Evolutionary conservation across 1,284 basidiomycete species (phyloP).

Genomic region (Irpex sp.): DNA sequence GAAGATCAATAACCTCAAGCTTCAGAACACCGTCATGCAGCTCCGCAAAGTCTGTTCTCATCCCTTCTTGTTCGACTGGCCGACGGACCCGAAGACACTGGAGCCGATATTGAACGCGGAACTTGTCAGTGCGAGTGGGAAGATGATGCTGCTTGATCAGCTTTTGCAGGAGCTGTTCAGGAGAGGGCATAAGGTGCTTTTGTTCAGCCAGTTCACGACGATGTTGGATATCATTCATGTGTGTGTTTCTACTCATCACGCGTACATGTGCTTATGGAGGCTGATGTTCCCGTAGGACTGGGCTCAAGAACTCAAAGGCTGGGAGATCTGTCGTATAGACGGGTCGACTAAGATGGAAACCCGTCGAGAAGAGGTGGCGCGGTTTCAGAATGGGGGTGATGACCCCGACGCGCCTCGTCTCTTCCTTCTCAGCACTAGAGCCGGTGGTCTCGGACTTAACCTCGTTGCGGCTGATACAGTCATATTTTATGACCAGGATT

Average conservation of each 20-base stretch:
- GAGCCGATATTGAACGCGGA: slow-evolving; percentile 65
- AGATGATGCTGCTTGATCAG: slow-evolving; percentile 94
- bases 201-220: slow-evolving; percentile 94
- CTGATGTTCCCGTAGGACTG: slow-evolving; percentile 57
- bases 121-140: slow-evolving; percentile 83
- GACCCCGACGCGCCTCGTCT: slow-evolving; percentile 63
- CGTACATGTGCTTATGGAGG: background rate
- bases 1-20: slow-evolving; percentile 84
- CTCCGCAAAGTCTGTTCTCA: slow-evolving; percentile 92
- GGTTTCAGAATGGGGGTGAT: slow-evolving; percentile 77
- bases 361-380: slow-evolving; percentile 79
- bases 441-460: slow-evolving; percentile 91
- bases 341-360: slow-evolving; percentile 76
- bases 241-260: slow-evolving; percentile 12
- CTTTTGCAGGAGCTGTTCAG: slow-evolving; percentile 82
- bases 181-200: slow-evolving; percentile 81
- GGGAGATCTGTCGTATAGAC: slow-evolving; percentile 87
- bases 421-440: slow-evolving; percentile 89
- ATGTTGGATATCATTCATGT: slow-evolving; percentile 95
- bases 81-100: slow-evolving; percentile 58
- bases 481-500: slow-evolving; percentile 94
- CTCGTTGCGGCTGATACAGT: slow-evolving; percentile 92
- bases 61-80: slow-evolving; percentile 91
- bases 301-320: slow-evolving; percentile 77
- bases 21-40: slow-evolving; percentile 95